These are phyloP conservation scores for Logfia minima DNA, from an alignment of 129 eudicot genomes.

Conservation along the genomic window DNA sequence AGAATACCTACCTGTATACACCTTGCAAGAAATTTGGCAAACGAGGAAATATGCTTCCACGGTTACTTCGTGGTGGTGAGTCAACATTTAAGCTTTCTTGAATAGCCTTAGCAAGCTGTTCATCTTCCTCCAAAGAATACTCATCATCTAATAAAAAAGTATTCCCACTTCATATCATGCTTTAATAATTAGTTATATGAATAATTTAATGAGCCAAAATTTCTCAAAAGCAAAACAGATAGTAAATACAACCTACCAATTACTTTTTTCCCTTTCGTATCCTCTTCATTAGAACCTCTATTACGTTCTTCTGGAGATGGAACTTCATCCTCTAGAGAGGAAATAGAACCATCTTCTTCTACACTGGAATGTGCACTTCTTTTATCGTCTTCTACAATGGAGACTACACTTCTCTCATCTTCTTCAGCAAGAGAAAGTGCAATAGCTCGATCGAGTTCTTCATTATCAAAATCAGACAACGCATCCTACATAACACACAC, in stretches of 20 bases:
- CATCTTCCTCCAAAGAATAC: slow-evolving; percentile 70
- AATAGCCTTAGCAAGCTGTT: slow-evolving; percentile 80
- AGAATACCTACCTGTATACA: slow-evolving; percentile 53
- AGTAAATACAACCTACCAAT: slow-evolving; percentile 52
- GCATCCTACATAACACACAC: slow-evolving; percentile 53
- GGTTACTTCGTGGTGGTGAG: slow-evolving; percentile 59
- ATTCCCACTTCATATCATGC: slow-evolving; percentile 2
- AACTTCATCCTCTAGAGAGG: slow-evolving; percentile 58
- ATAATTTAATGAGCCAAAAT: background rate
- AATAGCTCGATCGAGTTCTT: slow-evolving; percentile 85
- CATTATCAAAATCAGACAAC: slow-evolving; percentile 61
- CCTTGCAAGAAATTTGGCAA: slow-evolving; percentile 54
- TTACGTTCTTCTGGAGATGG: slow-evolving; percentile 62
- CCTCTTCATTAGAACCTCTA: slow-evolving; percentile 40
- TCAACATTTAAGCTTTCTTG: slow-evolving; percentile 76
- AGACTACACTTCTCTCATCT: slow-evolving; percentile 43
- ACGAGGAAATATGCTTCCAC: slow-evolving; percentile 60
- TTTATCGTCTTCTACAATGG: slow-evolving; percentile 31
- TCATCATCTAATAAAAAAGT: slow-evolving; percentile 37
- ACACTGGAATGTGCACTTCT: slow-evolving; percentile 56
- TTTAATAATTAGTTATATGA: slow-evolving; percentile 1
- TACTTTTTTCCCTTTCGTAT: slow-evolving; percentile 74
- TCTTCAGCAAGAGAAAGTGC: slow-evolving; percentile 90
- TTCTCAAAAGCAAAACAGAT: background rate
- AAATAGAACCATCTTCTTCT: slow-evolving; percentile 47